phyloP scores from a whole-genome alignment of 495 filamentous ascomycete species.

The Xylaria acuta region DNA sequence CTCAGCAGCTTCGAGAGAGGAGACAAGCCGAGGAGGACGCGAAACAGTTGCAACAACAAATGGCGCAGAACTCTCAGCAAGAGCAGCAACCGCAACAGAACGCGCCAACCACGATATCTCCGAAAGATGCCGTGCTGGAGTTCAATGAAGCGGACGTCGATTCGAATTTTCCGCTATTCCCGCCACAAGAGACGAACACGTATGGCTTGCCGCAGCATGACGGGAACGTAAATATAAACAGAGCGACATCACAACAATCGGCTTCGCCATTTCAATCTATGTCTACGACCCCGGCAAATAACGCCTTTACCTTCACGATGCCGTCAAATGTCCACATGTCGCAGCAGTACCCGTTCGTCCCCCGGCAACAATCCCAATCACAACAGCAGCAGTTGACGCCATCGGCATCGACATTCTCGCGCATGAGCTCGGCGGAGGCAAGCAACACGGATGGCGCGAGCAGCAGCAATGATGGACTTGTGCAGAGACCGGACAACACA shows the following conservation, averaged over 20 bases:
- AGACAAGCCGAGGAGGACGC: constrained; percentile 66
- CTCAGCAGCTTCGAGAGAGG: constrained; percentile 64
- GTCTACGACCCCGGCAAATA: constrained; percentile 50
- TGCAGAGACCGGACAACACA: constrained; percentile 64
- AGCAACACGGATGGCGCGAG: constrained; percentile 37
- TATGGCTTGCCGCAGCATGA: constrained; percentile 44
- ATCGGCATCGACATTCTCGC: constrained; percentile 42
- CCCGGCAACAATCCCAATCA: constrained; percentile 37
- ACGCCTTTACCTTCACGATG: constrained; percentile 49
- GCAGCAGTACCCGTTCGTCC: constrained; percentile 65
- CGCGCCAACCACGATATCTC: constrained; percentile 89
- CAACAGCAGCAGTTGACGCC: constrained; percentile 53
- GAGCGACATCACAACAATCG: constrained; percentile 36
- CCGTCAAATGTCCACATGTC: constrained; percentile 54
- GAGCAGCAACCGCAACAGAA: constrained; percentile 39
- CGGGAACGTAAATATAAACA: constrained; percentile 26
- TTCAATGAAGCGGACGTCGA: constrained; percentile 77
- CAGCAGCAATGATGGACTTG: constrained; percentile 35
- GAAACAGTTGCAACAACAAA: constrained; percentile 57
- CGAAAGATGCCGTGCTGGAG: constrained; percentile 89
- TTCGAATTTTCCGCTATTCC: constrained; percentile 72
- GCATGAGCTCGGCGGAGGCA: constrained; percentile 50
- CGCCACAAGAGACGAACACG: constrained; percentile 47
- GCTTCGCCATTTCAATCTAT: constrained; percentile 51
- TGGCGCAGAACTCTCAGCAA: constrained; percentile 46